Evolutionary conservation across 1,284 basidiomycete species (phyloP), one percentile per base, ranked within the genome.

Genomic region (Veloporphyrellus conicus): DNA sequence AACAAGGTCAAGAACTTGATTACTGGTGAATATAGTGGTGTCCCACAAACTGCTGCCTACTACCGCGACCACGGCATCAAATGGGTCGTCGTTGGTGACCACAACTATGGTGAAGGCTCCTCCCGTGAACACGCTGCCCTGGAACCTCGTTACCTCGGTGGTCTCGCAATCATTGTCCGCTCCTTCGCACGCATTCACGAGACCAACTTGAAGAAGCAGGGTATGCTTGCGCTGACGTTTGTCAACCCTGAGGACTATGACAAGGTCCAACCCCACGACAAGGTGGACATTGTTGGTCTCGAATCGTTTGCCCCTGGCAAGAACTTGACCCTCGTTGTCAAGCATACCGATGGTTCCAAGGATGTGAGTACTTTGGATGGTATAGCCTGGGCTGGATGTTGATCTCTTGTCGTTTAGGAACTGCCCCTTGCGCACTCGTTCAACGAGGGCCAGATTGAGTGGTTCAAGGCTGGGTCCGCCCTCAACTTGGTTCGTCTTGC

Each of bases 181-280:
- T 92, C 88, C 32, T 96, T 96, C 70, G 94, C 94, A 42, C 91
- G 94, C 76, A 97, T 98, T 73, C 94, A 97, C 77, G 93, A 97
- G 81, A 90, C 89, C 68, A 96, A 96, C 82, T 77, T 95, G 78
- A 95, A 95, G 87, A 96, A 93, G 80, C 90, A 93, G 76, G 90
- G 90, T 59, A 92, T 94, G 88, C 88, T 95, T 53, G 90, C 91
- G 2, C 73, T 94, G 56, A 94, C 90, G 54, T 95, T 96, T 68
- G 85, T 71, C 52, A 79, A 96, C 75, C 77, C 87, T 11, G 88
- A 79, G 53, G 93, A 96, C 72, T 97, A 97, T 71, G 90, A 95
- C 67, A 90, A 88, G 74, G 70, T 95, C 58, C 77, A 76, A 61
- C 87, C 92, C 20, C 75, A 76, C 56, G 93, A 96, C 75, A 83